A percentile compares a stretch with the other conserved stretches of the same genome.
These are phyloP conservation scores for Tricholoma flavovirens DNA, from an alignment of 768 basidiomycete genomes.

Conservation along the genomic window DNA sequence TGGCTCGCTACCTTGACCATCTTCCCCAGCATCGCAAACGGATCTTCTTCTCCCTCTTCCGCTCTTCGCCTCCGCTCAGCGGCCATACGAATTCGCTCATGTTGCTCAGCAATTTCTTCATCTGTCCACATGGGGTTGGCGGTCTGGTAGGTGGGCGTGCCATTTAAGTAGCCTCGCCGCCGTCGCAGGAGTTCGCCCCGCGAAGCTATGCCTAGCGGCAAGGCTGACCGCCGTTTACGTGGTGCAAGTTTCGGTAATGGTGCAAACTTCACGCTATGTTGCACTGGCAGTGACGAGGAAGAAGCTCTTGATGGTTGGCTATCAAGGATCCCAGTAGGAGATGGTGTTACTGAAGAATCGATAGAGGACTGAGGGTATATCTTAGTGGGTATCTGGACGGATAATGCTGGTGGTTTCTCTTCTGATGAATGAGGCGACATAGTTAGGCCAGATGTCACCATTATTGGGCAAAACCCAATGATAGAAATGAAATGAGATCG, in stretches of 20 bases:
- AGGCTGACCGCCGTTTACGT: slow-evolving; percentile 40
- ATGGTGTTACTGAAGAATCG: slow-evolving; percentile 4
- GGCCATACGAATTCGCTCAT: slow-evolving; percentile 11
- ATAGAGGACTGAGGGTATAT: neutral
- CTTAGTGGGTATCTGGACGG: neutral
- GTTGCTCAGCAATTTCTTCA: slow-evolving; percentile 33
- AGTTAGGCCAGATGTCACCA: neutral
- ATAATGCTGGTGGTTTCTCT: neutral
- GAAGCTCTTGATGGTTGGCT: slow-evolving; percentile 41
- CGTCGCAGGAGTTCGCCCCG: slow-evolving; percentile 36
- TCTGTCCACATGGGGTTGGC: slow-evolving; percentile 30
- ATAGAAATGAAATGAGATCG: neutral
- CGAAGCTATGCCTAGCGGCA: slow-evolving; percentile 52
- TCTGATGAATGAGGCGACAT: neutral
- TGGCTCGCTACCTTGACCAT: slow-evolving; percentile 47
- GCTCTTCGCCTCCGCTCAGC: slow-evolving; percentile 16
- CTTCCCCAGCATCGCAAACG: slow-evolving; percentile 43
- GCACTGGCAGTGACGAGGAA: slow-evolving; percentile 27
- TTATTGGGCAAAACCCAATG: neutral
- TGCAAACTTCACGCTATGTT: slow-evolving; percentile 48
- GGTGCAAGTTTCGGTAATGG: slow-evolving; percentile 51
- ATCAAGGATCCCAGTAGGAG: slow-evolving; percentile 33
- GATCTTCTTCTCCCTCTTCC: slow-evolving; percentile 36
- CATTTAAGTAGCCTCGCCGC: slow-evolving; percentile 21
- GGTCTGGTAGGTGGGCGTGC: slow-evolving; percentile 1